Evolutionary conservation across 1,284 basidiomycete species (phyloP).

Genomic region (Cystobasidium sp.): DNA sequence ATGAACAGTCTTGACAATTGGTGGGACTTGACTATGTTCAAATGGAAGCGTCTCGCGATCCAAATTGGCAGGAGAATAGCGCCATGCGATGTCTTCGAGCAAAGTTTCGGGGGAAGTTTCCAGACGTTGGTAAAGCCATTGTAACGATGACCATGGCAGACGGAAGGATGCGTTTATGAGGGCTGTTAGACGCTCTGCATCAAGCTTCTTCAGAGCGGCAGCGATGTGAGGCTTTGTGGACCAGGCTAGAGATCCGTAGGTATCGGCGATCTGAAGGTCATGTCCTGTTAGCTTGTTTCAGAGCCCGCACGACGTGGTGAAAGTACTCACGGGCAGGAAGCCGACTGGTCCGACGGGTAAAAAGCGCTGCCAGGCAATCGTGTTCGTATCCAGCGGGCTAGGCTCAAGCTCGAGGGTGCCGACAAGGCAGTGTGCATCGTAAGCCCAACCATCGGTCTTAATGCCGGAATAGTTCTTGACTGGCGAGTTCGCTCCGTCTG

Average conservation of each 20-base stretch:
- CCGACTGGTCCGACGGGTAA: constrained; percentile 94
- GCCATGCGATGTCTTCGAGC: constrained; percentile 44
- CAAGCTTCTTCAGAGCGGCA: constrained; percentile 70
- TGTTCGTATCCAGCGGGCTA: constrained; percentile 36
- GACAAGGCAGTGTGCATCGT: constrained; percentile 87
- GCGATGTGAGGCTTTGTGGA: constrained; percentile 82
- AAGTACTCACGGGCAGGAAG: constrained; percentile 69
- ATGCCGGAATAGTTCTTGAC: constrained; percentile 87
- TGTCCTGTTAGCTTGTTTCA: neutral
- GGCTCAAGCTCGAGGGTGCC: constrained; percentile 71
- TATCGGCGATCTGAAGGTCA: constrained; percentile 65
- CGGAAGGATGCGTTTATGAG: constrained; percentile 93
- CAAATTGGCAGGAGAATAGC: constrained; percentile 23
- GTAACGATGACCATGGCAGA: constrained; percentile 60
- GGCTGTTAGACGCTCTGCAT: constrained; percentile 67
- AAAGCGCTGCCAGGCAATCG: constrained; percentile 90
- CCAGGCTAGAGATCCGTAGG: constrained; percentile 89
- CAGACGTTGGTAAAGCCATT: constrained; percentile 39
- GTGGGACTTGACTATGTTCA: constrained; percentile 73
- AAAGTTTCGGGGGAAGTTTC: constrained; percentile 14
- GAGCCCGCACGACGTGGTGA: neutral
- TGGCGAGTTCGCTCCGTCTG: constrained; percentile 93
- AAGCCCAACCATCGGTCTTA: constrained; percentile 87
- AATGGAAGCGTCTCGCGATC: constrained; percentile 56
- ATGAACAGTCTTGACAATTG: constrained; percentile 74